phyloP scores from a whole-genome alignment of 352 stramenopile species.

The Globisporangium acanthophoron region DNA sequence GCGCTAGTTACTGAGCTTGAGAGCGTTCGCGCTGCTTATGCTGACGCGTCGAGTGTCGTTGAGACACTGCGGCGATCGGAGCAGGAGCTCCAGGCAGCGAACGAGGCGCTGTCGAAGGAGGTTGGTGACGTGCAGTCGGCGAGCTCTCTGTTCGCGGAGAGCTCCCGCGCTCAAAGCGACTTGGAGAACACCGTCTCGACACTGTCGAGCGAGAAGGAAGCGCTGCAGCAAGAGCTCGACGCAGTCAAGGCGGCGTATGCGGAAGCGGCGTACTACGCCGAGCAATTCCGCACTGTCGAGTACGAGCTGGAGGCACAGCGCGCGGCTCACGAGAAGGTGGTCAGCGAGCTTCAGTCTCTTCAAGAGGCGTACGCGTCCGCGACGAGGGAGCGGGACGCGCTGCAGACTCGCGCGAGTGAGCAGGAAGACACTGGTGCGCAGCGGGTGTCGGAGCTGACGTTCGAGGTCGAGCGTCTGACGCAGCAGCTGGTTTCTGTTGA shows the following conservation, averaged over 20 bases:
- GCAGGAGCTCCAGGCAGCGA: constrained; percentile 24
- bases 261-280: constrained; percentile 31
- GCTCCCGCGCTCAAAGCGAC: constrained; percentile 8
- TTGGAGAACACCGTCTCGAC: constrained; percentile 10
- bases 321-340: constrained; percentile 8
- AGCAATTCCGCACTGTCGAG: constrained; percentile 19
- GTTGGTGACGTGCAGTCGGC: constrained; percentile 24
- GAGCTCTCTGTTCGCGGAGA: constrained; percentile 15
- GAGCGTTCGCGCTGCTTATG: constrained; percentile 12
- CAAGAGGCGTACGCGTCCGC: constrained; percentile 1
- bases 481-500: constrained; percentile 6
- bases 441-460: constrained; percentile 2
- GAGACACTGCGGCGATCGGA: constrained; percentile 21
- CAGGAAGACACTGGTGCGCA: constrained; percentile 5
- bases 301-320: constrained; percentile 20
- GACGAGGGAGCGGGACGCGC: not conserved
- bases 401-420: not conserved
- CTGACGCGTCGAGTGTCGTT: not conserved
- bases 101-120: constrained; percentile 23
- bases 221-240: constrained; percentile 33
- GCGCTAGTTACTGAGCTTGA: constrained; percentile 15
- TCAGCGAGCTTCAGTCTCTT: constrained; percentile 1
- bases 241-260: constrained; percentile 23
- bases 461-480: constrained; percentile 6
- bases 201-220: constrained; percentile 10